Conservation (phyloP, 352 stramenopile genomes). For the Phytopythium montanum region DNA sequence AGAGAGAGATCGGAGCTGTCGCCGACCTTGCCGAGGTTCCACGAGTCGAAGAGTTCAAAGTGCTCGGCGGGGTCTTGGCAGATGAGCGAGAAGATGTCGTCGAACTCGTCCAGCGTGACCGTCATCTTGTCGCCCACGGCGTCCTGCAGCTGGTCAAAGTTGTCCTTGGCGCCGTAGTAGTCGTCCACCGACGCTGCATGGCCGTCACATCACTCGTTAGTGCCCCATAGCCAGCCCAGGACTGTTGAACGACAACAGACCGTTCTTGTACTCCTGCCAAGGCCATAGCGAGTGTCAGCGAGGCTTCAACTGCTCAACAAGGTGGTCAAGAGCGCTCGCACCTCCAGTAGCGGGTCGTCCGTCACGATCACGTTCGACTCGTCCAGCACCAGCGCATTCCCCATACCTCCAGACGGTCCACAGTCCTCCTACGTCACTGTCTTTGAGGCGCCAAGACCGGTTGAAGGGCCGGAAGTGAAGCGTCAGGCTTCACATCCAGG, state of each 20-base stretch:
- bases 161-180: slow-evolving; percentile 47
- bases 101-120: slow-evolving; percentile 64
- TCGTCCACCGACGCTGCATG: slow-evolving; percentile 30
- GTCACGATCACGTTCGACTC: slow-evolving; percentile 31
- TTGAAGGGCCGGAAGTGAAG: neutral
- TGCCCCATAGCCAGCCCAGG: no score
- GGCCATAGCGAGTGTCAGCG: neutral
- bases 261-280: slow-evolving; percentile 33
- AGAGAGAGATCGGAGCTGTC: neutral
- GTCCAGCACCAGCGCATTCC: slow-evolving; percentile 37
- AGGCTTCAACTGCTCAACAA: neutral
- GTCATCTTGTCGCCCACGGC: slow-evolving; percentile 77
- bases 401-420: slow-evolving; percentile 15
- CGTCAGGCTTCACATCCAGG: neutral
- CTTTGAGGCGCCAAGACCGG: neutral
- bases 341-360: slow-evolving; percentile 36
- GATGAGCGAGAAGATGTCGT: slow-evolving; percentile 76
- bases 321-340: slow-evolving; percentile 2
- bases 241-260: slow-evolving; percentile 2
- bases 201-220: neutral
- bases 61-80: slow-evolving; percentile 65
- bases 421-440: no score
- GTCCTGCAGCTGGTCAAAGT: slow-evolving; percentile 58
- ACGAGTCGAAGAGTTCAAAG: slow-evolving; percentile 67
- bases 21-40: slow-evolving; percentile 49